These are phyloP conservation scores for Lycium ferocissimum DNA, from an alignment of 257 asterid genomes.

Conservation along the genomic window DNA sequence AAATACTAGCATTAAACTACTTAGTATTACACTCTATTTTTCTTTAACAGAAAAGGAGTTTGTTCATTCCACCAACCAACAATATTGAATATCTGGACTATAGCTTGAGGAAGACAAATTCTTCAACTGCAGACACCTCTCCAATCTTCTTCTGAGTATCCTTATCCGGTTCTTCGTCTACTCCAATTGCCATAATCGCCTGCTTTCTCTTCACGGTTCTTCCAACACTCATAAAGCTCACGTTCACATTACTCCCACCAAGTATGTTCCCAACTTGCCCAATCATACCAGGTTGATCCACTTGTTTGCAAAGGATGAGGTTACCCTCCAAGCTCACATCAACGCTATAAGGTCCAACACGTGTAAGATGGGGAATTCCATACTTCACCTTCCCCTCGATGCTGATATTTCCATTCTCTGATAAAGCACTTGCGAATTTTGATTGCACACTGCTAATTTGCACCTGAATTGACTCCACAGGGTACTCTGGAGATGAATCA, in stretches of 20 bases:
- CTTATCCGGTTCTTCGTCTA: slow-evolving; percentile 88
- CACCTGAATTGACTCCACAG: slow-evolving; percentile 78
- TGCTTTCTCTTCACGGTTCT: slow-evolving; percentile 74
- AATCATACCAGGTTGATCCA: slow-evolving; percentile 98
- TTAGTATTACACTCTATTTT: neutral
- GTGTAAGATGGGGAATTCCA: slow-evolving; percentile 77
- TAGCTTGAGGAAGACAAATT: slow-evolving; percentile 83
- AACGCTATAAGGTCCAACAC: slow-evolving; percentile 75
- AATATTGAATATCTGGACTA: slow-evolving; percentile 31
- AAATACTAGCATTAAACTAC: neutral
- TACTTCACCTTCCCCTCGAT: slow-evolving; percentile 82
- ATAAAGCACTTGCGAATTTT: slow-evolving; percentile 76
- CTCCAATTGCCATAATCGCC: slow-evolving; percentile 98
- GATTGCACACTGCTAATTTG: slow-evolving; percentile 77
- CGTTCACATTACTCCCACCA: slow-evolving; percentile 81
- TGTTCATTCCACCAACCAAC: neutral
- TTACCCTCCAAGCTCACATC: slow-evolving; percentile 95
- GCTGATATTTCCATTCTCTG: slow-evolving; percentile 70
- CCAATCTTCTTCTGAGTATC: slow-evolving; percentile 84
- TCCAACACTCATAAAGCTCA: slow-evolving; percentile 98
- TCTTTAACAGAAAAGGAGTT: too few relatives aligned
- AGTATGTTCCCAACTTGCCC: slow-evolving; percentile 88
- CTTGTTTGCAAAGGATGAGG: slow-evolving; percentile 84
- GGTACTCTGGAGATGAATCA: slow-evolving; percentile 71
- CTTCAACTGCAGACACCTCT: slow-evolving; percentile 80